These are phyloP conservation scores for Seminavis robusta DNA, from an alignment of 108 stramenopile species.

Conservation along the genomic window DNA sequence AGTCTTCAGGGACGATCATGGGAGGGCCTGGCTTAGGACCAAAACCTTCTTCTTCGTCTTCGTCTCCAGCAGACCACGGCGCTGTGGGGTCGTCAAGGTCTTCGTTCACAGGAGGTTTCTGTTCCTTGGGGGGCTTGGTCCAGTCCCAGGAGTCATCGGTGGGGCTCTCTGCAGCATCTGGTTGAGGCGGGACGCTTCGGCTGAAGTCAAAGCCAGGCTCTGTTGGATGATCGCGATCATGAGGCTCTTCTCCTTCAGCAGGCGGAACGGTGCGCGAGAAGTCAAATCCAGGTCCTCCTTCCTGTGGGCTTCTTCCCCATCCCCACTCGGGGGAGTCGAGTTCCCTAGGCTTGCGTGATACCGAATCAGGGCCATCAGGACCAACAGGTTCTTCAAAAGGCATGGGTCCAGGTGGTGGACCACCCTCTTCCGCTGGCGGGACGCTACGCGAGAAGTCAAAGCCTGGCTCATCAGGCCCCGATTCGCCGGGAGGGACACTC, in stretches of 20 bases:
- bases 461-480: background rate
- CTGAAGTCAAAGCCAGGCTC: conserved; percentile 1
- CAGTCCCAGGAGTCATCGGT: background rate
- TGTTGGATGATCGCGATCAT: conserved; percentile 10
- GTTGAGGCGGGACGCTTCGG: background rate
- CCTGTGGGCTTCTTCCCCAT: too few species aligned
- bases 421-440: background rate
- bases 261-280: too few species aligned
- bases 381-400: background rate
- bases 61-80: conserved; percentile 15
- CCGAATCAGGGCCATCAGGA: background rate
- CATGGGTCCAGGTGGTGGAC: background rate
- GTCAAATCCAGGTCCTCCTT: too few species aligned
- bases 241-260: conserved; percentile 16
- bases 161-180: background rate
- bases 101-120: background rate
- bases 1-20: conserved; percentile 16
- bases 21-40: conserved; percentile 19
- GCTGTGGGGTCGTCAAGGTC: conserved; percentile 2
- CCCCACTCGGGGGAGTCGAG: too few species aligned
- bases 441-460: background rate
- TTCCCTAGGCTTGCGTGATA: too few species aligned
- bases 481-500: background rate
- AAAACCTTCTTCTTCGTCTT: conserved; percentile 5
- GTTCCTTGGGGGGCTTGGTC: background rate